Evolutionary conservation across 305 asterid species (phyloP), one percentile per base, ranked within the genome.

Genomic region (Fraxinus floribunda): DNA sequence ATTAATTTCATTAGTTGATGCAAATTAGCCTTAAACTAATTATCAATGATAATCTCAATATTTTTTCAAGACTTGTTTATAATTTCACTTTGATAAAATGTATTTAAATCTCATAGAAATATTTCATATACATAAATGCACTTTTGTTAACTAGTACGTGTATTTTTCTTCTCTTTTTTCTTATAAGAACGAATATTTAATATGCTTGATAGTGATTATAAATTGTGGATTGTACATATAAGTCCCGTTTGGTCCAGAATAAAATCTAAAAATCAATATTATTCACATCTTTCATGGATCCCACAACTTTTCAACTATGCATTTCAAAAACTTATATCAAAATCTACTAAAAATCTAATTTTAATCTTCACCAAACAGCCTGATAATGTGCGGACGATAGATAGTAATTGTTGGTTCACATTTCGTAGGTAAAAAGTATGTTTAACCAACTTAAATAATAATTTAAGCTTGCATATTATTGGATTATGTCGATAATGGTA

Each of bases 161-260:
- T 34, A 36, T 15, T 74, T 74, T 74, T 74, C n/a, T 74, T n/a
- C 16, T 38, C 10, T 11, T 78, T 77, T 80, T 73, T 62, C 32
- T n/a, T 5, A 7, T 8, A 55, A 55, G 64, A 5, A 55, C 7
- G 64, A n/a, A 55, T 55, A 52, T 52, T 46, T 46, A 44, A 44
- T 44, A 10, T 7, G 52, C n/a, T 44, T 0, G 52, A 44, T 44
- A 11, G 52, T 44, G 60, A 49, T 49, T 15, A 13, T 15, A 13
- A 15, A 15, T 0, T 49, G 5, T 44, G 4, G 55, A 4, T 46
- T 3, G 18, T 46, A 46, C 60, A 32, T 32, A 32, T 0, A 32
- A 32, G 34, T 0, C 34, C 34, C 34, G 34, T 32, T 32, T 32
- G 34, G 34, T 32, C 34, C 34, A 0, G 34, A 32, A 2, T 32